phyloP scores from a whole-genome alignment of 2,329 filamentous ascomycete genomes.

The Penicillium verrucosum region DNA sequence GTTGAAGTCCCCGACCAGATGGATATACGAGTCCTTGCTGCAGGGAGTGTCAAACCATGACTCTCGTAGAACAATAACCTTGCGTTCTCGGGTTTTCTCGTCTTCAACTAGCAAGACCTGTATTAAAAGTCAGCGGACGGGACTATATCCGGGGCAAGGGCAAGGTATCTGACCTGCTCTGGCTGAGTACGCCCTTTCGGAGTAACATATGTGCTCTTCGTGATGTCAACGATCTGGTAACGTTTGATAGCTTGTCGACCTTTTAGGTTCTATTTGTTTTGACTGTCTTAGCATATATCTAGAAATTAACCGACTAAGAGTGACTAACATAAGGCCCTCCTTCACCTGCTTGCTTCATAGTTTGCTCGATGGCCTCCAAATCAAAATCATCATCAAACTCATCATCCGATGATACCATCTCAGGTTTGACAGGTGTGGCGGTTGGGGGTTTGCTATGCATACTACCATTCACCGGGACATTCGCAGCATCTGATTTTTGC shows the following conservation, averaged over 20 bases:
- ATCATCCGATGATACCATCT: conserved; percentile 55
- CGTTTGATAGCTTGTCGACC: conserved; percentile 72
- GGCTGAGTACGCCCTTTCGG: conserved; percentile 56
- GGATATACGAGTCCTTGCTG: conserved; percentile 71
- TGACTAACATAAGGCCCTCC: conserved; percentile 64
- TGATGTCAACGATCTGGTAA: conserved; percentile 74
- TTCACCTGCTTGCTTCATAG: conserved; percentile 59
- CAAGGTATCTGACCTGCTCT: conserved; percentile 64
- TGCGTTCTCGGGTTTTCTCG: conserved; percentile 65
- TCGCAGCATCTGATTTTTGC: conserved; percentile 7
- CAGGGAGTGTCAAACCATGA: conserved; percentile 84
- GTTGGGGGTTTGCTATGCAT: conserved; percentile 1
- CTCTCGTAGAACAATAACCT: conserved; percentile 72
- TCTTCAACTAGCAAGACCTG: conserved; percentile 79
- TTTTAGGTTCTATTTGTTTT: conserved; percentile 62
- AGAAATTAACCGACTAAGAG: conserved; percentile 35
- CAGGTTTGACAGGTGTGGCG: conserved; percentile 16
- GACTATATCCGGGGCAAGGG: not conserved
- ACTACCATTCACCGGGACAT: not conserved
- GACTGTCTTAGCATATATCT: conserved; percentile 59
- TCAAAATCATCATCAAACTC: conserved; percentile 73
- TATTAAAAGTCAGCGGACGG: conserved; percentile 21
- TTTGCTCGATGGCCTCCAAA: conserved; percentile 58
- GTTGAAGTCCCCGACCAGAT: conserved; percentile 78
- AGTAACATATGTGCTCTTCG: conserved; percentile 66